A percentile compares a stretch with the other conserved stretches of the same genome.
phyloP scores from a whole-genome alignment of 495 filamentous ascomycete species.

The Sordaria brevicollis region DNA sequence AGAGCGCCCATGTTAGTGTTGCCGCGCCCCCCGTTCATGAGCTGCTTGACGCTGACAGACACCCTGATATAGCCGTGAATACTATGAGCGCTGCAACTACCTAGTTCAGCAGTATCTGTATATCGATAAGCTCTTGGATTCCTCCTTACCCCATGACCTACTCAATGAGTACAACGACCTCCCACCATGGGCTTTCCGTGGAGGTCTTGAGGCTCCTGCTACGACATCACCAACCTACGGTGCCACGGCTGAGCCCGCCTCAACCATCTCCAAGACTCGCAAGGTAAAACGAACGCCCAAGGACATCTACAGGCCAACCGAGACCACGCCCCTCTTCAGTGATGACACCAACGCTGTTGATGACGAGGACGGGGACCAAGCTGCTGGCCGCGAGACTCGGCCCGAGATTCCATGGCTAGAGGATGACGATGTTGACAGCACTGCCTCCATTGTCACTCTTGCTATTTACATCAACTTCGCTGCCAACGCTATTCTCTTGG shows the following conservation, averaged over 20 bases:
- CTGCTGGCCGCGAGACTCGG: constrained; percentile 12
- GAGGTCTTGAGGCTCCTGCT: constrained; percentile 39
- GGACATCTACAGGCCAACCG: constrained; percentile 68
- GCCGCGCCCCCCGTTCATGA: background rate
- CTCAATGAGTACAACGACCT: constrained; percentile 73
- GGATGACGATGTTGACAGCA: constrained; percentile 49
- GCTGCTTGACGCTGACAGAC: background rate
- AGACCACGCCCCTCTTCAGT: constrained; percentile 53
- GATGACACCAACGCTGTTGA: constrained; percentile 20
- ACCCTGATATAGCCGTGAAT: constrained; percentile 44
- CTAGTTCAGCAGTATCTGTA: constrained; percentile 82
- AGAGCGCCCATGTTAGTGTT: constrained; percentile 47
- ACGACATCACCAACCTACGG: constrained; percentile 30
- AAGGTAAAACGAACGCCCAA: constrained; percentile 62
- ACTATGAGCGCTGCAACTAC: constrained; percentile 76
- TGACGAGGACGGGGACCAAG: constrained; percentile 15
- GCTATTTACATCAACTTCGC: constrained; percentile 80
- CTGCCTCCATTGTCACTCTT: constrained; percentile 56
- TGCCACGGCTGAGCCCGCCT: constrained; percentile 29
- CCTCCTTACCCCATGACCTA: constrained; percentile 72
- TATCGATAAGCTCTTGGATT: constrained; percentile 84
- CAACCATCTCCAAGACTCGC: constrained; percentile 5
- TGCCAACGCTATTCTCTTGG: constrained; percentile 72
- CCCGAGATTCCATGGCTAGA: constrained; percentile 46
- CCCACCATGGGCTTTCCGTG: constrained; percentile 25